Evolutionary conservation across 1,284 basidiomycete species (phyloP).

Genomic region (Tilletia indica): DNA sequence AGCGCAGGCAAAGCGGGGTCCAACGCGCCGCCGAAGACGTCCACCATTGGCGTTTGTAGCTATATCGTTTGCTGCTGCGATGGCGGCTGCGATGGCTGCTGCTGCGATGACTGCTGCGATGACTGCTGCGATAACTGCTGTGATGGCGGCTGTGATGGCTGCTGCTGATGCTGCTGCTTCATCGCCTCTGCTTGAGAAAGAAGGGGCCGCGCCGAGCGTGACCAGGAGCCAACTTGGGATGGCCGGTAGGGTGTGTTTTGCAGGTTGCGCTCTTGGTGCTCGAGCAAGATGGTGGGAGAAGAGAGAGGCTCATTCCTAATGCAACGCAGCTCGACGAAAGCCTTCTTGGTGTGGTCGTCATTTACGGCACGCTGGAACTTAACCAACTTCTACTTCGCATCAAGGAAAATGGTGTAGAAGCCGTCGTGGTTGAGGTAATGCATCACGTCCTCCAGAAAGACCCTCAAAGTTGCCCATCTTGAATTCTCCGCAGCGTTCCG

Average conservation of each 20-base stretch:
- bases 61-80: neutral
- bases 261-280: constrained; percentile 73
- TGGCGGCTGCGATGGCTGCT: neutral
- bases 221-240: constrained; percentile 18
- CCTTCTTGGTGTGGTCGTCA: too few relatives aligned
- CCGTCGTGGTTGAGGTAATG: constrained; percentile 6
- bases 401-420: neutral
- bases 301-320: too few relatives aligned
- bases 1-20: neutral
- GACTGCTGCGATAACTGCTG: too few relatives aligned
- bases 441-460: neutral
- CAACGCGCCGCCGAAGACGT: constrained; percentile 1
- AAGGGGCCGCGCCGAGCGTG: too few relatives aligned
- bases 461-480: neutral
- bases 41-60: neutral
- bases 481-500: neutral
- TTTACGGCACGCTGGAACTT: neutral
- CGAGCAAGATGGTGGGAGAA: constrained; percentile 76
- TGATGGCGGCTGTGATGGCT: too few relatives aligned
- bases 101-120: neutral
- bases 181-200: too few relatives aligned
- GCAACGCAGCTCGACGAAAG: too few relatives aligned
- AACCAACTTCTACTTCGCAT: neutral
- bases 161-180: too few relatives aligned
- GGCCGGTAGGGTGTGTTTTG: constrained; percentile 57